Conservation (phyloP, 2,329 filamentous ascomycete species). For the Didymella glomerata region DNA sequence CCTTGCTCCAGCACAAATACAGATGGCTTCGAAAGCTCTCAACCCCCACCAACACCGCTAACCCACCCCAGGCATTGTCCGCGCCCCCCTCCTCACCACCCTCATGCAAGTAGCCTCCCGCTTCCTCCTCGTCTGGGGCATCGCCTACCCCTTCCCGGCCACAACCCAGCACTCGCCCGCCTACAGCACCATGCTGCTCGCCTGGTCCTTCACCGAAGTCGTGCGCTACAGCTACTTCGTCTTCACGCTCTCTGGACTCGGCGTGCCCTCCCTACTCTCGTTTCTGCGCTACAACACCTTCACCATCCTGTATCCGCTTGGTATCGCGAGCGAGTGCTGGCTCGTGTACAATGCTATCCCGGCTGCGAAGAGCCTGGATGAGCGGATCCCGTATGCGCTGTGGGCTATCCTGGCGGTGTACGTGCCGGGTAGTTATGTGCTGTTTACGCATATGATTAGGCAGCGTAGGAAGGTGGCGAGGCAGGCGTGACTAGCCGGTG, state of each 20-base stretch:
- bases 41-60: background rate
- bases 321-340: constrained; percentile 79
- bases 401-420: constrained; percentile 76
- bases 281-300: constrained; percentile 91
- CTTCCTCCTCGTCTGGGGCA: constrained; percentile 86
- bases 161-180: constrained; percentile 65
- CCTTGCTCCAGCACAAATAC: no score
- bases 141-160: constrained; percentile 77
- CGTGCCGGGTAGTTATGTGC: constrained; percentile 79
- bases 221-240: constrained; percentile 94
- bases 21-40: no score
- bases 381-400: constrained; percentile 66
- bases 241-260: constrained; percentile 66
- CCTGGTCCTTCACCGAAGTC: constrained; percentile 91
- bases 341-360: constrained; percentile 76
- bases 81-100: constrained; percentile 85
- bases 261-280: constrained; percentile 71
- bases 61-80: constrained; percentile 72
- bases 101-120: constrained; percentile 88
- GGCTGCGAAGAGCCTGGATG: constrained; percentile 63
- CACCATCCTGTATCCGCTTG: constrained; percentile 89
- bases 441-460: constrained; percentile 94
- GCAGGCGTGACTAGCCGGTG: constrained; percentile 21
- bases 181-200: constrained; percentile 81
- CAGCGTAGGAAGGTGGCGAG: constrained; percentile 81